Evolutionary conservation across 495 filamentous ascomycete species (phyloP), one percentile per base, ranked within the genome.

Genomic region (Penicillium taxi): DNA sequence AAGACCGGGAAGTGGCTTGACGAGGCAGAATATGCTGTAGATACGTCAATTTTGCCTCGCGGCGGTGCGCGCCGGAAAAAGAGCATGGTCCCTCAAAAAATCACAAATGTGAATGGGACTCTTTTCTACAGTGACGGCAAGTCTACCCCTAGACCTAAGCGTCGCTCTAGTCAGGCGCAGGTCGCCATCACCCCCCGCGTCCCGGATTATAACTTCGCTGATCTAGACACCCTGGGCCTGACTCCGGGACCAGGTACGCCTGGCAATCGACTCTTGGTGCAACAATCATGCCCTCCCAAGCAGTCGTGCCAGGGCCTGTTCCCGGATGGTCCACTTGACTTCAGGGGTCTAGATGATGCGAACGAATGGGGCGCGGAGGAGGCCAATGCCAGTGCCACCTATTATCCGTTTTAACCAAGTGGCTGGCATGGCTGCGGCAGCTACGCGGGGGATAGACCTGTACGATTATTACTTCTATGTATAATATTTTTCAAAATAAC

Each of bases 11-110:
- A 76, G 56, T 94, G 80, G 81, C 62, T 84, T 7, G 74, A 82
- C 27, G 82, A 86, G 48, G 53, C 64, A 3, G 63, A 73, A 3
- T 93, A 94, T 53, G 65, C 70, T 15, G 74, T 90, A 13, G 81
- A 88, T 55, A 81, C 77, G 21, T 67, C 77, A 1, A 63, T 79
- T 21, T 63, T 90, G 21, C 85, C 86, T 13, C 80, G 86, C 2
- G 85, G 83, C 6, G 84, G 84, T 12, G 72, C 73, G 26, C 80
- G 85, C 42, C 77, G 87, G 21, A 75, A 86, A 23, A 94, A 93
- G 73, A 86, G 81, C 41, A 95, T 95, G 88, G 86, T 94, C 59
- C 88, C 88, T 2, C 76, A 77, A 42, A 75, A 82, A 2, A 63
- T 94, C 9, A 72, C 78, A 41, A 87, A 87, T 38, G 44, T 81